phyloP scores from a whole-genome alignment of 352 stramenopile genomes.

The Phytophthora citrophthora region DNA sequence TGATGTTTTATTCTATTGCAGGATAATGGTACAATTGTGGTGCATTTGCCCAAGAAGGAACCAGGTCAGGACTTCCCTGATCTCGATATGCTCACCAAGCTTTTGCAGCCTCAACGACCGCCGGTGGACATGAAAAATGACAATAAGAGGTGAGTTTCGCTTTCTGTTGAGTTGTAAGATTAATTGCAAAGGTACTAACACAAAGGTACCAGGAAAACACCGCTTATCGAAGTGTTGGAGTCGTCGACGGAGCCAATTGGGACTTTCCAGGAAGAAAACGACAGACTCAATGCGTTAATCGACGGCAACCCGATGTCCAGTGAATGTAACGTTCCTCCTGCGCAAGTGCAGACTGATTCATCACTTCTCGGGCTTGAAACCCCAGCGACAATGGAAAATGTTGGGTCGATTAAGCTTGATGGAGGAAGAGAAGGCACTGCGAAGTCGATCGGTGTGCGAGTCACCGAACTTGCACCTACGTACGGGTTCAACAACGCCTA shows the following conservation, averaged over 20 bases:
- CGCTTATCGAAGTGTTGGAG: conserved; percentile 86
- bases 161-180: not conserved
- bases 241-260: conserved; percentile 36
- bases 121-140: conserved; percentile 42
- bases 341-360: conserved; percentile 31
- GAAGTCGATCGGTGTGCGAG: conserved; percentile 28
- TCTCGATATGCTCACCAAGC: conserved; percentile 93
- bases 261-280: conserved; percentile 33
- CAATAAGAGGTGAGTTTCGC: conserved; percentile 34
- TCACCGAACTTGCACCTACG: conserved; percentile 59
- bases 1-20: conserved; percentile 27
- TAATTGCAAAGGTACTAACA: conserved; percentile 2
- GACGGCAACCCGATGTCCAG: conserved; percentile 9
- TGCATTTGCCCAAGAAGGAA: conserved; percentile 91
- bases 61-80: conserved; percentile 90
- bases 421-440: not conserved
- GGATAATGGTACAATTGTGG: conserved; percentile 93
- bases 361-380: conserved; percentile 66
- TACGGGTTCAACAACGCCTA: conserved; percentile 97
- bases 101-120: conserved; percentile 77
- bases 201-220: conserved; percentile 39
- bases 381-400: conserved; percentile 3
- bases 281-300: conserved; percentile 29
- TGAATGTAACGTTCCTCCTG: not conserved
- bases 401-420: conserved; percentile 22